Base-by-base conservation (phyloP, 108 stramenopile genomes). In the Nitzschia sp. region DNA sequence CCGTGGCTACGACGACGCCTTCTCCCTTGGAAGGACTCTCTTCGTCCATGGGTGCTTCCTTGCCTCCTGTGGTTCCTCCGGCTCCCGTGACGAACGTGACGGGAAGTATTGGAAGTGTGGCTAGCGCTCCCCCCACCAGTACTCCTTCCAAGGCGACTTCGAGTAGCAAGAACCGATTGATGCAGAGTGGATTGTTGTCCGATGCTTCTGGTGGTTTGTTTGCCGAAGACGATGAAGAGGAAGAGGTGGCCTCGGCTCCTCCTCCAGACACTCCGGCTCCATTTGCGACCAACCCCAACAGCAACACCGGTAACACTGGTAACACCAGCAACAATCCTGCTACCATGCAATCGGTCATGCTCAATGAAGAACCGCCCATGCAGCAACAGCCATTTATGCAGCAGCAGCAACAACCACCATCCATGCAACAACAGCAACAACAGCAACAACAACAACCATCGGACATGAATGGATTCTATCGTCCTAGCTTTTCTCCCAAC, bases 401-500 rank as follows among this genome's bases (percentile, higher is more conserved):
- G 29, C n/a, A n/a, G n/a, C n/a, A n/a, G n/a, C 43, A 43, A 43
- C 43, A 43, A 43, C 43, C 10, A 43, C 6, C 14, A 48, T 3
- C 46, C 46, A 15, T 48, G n/a, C 46, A 48, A 15, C 46, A n/a
- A n/a, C n/a, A n/a, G 29, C 29, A 34, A 5, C n/a, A n/a, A n/a
- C n/a, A n/a, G n/a, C 43, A 43, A 43, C 43, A 43, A 43, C 64
- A 51, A 63, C 54, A 68, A 43, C 29, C 29, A 67, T 53, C 26
- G 71, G 57, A 20, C 56, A 34, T 34, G 29, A 34, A 34, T 34
- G 29, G 29, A 34, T 34, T 34, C 5, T 34, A 34, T 34, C 29
- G 29, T 34, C 29, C 29, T 34, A 34, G 29, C 5, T 34, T 34
- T 5, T 34, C 29, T 34, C 29, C 29, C 29, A 34, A 34, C 29